These are phyloP conservation scores for Hypoxylon trugodes DNA, from an alignment of 495 filamentous ascomycete species.

Conservation along the genomic window DNA sequence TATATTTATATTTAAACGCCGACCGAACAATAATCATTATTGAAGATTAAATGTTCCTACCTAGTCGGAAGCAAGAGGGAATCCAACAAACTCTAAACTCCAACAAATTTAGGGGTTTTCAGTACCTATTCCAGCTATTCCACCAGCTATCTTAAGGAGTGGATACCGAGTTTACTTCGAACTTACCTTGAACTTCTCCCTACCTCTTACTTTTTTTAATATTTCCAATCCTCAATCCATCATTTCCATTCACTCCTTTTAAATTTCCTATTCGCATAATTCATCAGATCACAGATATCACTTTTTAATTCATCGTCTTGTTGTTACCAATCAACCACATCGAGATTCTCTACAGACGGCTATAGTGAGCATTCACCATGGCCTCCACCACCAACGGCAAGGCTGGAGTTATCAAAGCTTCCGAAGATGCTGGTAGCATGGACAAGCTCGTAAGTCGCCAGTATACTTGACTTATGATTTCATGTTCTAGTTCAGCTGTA, in stretches of 20 bases:
- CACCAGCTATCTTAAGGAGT: slow-evolving; percentile 23
- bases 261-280: slow-evolving; percentile 15
- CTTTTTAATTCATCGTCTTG: not conserved
- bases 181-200: slow-evolving; percentile 17
- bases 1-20: slow-evolving; percentile 19
- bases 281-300: slow-evolving; percentile 1
- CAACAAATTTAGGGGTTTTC: slow-evolving; percentile 31
- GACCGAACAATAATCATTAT: slow-evolving; percentile 8
- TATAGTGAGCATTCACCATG: slow-evolving; percentile 44
- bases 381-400: slow-evolving; percentile 53
- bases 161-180: slow-evolving; percentile 18
- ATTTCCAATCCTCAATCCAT: slow-evolving; percentile 23
- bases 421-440: slow-evolving; percentile 49
- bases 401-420: slow-evolving; percentile 58
- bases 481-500: slow-evolving; percentile 6
- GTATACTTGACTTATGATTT: slow-evolving; percentile 12
- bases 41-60: slow-evolving; percentile 3
- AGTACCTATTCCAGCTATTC: not conserved
- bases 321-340: not conserved
- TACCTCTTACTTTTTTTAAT: slow-evolving; percentile 18
- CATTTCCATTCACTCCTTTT: slow-evolving; percentile 18
- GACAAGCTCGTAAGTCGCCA: slow-evolving; percentile 56
- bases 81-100: slow-evolving; percentile 21
- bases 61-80: not conserved
- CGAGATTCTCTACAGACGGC: slow-evolving; percentile 9